These are phyloP conservation scores for Neoboletus subvelutipes DNA, from an alignment of 768 basidiomycete species.

Conservation along the genomic window DNA sequence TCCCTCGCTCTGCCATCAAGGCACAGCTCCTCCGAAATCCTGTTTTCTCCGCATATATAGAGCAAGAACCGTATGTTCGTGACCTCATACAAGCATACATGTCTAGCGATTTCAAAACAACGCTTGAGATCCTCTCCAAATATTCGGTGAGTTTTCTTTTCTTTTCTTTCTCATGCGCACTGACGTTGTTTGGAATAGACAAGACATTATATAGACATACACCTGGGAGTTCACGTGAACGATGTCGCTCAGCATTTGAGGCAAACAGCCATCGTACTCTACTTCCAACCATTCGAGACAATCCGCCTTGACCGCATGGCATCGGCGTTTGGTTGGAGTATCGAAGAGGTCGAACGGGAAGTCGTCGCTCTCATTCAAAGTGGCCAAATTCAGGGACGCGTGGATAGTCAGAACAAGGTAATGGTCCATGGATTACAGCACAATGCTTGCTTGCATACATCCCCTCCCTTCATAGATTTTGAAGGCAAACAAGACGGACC, in stretches of 20 bases:
- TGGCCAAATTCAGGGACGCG: constrained; percentile 75
- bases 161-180: neutral
- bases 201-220: constrained; percentile 74
- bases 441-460: neutral
- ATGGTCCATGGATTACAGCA: neutral
- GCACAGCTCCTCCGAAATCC: constrained; percentile 65
- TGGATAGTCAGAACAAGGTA: constrained; percentile 90
- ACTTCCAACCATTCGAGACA: constrained; percentile 87
- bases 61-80: constrained; percentile 83
- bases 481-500: constrained; percentile 75
- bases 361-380: constrained; percentile 77
- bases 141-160: constrained; percentile 54
- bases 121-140: constrained; percentile 68
- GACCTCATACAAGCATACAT: constrained; percentile 87
- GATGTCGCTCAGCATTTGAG: constrained; percentile 69
- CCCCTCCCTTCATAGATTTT: constrained; percentile 54
- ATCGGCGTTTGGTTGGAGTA: constrained; percentile 77
- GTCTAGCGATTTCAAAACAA: constrained; percentile 81
- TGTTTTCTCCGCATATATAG: constrained; percentile 72
- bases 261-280: constrained; percentile 77
- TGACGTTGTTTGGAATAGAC: constrained; percentile 45
- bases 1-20: constrained; percentile 70
- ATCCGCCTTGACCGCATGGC: constrained; percentile 86
- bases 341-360: constrained; percentile 67
- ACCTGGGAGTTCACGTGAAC: constrained; percentile 66